These are phyloP conservation scores for Lentinula novae-zelandiae DNA, from an alignment of 1,284 basidiomycete genomes.

Conservation along the genomic window DNA sequence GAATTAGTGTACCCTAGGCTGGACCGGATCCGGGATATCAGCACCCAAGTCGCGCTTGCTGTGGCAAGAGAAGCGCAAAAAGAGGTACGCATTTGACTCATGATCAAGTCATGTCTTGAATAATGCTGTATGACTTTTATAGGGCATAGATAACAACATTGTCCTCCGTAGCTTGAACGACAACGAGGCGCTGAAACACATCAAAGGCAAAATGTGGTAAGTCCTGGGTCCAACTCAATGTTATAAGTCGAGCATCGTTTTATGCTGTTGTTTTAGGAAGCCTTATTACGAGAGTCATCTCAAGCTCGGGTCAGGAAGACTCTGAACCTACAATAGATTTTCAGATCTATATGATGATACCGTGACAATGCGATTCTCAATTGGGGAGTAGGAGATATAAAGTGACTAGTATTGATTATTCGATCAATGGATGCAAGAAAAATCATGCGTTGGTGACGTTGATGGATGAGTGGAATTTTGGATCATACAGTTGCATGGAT, in stretches of 20 bases:
- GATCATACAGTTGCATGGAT: no score
- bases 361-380: no score
- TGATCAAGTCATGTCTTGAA: neutral
- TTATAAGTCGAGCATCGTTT: neutral
- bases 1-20: constrained; percentile 64
- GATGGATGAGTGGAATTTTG: no score
- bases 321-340: neutral
- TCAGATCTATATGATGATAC: no score
- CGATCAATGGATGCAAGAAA: neutral
- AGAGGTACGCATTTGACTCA: constrained; percentile 36
- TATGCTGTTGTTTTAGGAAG: neutral
- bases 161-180: constrained; percentile 48
- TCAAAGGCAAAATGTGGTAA: constrained; percentile 57
- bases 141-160: constrained; percentile 44
- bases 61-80: constrained; percentile 65
- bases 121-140: neutral
- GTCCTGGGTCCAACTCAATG: neutral
- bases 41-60: constrained; percentile 54
- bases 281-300: neutral
- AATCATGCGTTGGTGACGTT: neutral
- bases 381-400: no score
- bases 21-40: constrained; percentile 32
- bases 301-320: neutral
- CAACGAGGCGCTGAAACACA: constrained; percentile 42
- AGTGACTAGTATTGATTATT: no score